Conservation (phyloP, 1,139 yeast genomes). For the Yamadazyma blattariae region DNA sequence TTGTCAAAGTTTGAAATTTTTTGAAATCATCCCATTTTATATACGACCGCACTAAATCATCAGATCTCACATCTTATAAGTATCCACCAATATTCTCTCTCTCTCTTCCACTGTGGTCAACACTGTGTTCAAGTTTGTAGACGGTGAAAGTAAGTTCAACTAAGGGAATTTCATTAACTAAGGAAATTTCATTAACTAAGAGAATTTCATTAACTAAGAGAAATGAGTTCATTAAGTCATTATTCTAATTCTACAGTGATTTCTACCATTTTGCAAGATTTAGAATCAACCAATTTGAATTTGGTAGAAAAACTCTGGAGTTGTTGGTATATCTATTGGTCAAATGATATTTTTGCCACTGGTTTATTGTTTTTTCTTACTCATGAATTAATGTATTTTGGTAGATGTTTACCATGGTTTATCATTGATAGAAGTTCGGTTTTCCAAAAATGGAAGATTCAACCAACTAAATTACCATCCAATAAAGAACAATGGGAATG, state of each 20-base stretch:
- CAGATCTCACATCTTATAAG: no score
- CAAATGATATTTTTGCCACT: slow-evolving; percentile 78
- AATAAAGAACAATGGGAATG: slow-evolving; percentile 89
- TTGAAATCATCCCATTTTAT: no score
- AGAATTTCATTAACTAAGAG: no score
- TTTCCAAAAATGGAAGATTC: slow-evolving; percentile 77
- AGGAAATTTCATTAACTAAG: no score
- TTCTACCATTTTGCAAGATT: slow-evolving; percentile 8
- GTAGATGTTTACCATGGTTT: slow-evolving; percentile 83
- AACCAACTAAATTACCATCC: slow-evolving; percentile 74
- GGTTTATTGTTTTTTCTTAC: slow-evolving; percentile 71
- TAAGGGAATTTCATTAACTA: no score
- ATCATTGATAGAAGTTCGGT: slow-evolving; percentile 73
- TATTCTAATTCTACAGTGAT: slow-evolving; percentile 6
- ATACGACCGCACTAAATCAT: no score
- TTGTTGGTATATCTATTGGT: slow-evolving; percentile 68
- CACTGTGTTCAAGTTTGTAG: no score
- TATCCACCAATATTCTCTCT: no score
- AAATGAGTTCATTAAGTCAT: slow-evolving; percentile 7
- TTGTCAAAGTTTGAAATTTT: no score
- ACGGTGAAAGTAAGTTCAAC: no score
- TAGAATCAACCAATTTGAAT: slow-evolving; percentile 9
- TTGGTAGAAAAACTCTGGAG: slow-evolving; percentile 68
- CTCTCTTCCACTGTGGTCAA: no score
- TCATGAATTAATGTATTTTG: slow-evolving; percentile 82